Base-by-base conservation (phyloP, 768 basidiomycete species). In the Clavulina sp. region DNA sequence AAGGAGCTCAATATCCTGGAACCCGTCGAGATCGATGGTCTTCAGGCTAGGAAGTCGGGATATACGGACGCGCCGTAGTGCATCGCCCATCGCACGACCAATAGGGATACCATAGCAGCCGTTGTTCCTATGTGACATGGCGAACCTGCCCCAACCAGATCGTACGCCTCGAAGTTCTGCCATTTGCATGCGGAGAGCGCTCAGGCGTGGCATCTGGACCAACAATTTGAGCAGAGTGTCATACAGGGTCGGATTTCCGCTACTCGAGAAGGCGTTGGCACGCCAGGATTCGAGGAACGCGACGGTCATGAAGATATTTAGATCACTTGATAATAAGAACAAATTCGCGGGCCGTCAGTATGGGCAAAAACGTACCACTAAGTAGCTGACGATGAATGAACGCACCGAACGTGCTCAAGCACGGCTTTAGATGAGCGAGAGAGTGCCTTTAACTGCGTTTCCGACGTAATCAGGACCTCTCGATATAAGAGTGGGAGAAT, bases 311-410 rank as follows among this genome's bases (percentile, higher is more conserved):
- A 46, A 46, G 24, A 46, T 16, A 26, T 26, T 46, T 13, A 46
- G 13, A 13, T 46, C 43, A 46, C 43, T 46, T 9, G 13, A 26
- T 46, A 24, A 46, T n/a, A n/a, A n/a, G n/a, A n/a, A n/a, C n/a
- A n/a, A n/a, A n/a, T 16, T 9, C 43, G 43, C 13, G 43, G 13
- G 13, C 26, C 13, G 24, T 46, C 26, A 16, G 24, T 16, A 9
- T 26, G 9, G 43, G 26, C 43, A 26, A 16, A 13, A 84, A 46
- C 43, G 43, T 9, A n/a, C n/a, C n/a, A n/a, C n/a, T n/a, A 16
- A 46, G 13, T 46, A 16, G 9, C 34, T 38, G 9, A 9, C 9
- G 9, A 38, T 46, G 43, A 13, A 16, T 26, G 1, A 16, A 46
- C 43, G 13, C 1, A 46, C 43, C 26, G 43, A 9, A 46, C 43